Percentiles rank a stretch among this genome's conserved stretches.
Conservation (phyloP, 805 yeast species). For the Saccharomycopsis guyanensis region DNA sequence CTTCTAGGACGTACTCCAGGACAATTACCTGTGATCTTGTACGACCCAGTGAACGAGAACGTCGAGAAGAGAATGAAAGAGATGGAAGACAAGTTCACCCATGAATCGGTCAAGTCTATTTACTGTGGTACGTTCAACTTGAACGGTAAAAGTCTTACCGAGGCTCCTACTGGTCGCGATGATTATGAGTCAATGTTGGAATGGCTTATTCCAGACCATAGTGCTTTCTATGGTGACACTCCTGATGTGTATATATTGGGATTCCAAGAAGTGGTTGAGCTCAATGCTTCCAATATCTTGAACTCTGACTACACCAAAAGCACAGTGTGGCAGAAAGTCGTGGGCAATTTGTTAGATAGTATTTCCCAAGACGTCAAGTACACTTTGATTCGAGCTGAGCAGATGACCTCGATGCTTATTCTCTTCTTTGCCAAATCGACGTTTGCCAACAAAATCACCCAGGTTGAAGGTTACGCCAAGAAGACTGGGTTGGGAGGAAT, state of each 20-base stretch:
- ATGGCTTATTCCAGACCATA: conserved; percentile 79
- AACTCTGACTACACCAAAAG: conserved; percentile 79
- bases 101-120: conserved; percentile 49
- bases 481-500: conserved; percentile 97
- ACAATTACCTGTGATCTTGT: conserved; percentile 63
- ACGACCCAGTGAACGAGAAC: conserved; percentile 83
- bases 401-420: conserved; percentile 61
- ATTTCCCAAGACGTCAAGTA: conserved; percentile 41
- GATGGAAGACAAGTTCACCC: conserved; percentile 45
- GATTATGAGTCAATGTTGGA: conserved; percentile 13
- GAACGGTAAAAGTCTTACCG: conserved; percentile 50
- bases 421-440: conserved; percentile 53
- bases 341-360: conserved; percentile 55
- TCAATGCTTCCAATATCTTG: conserved; percentile 84
- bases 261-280: conserved; percentile 87
- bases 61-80: conserved; percentile 56
- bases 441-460: conserved; percentile 47
- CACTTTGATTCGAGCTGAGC: conserved; percentile 64
- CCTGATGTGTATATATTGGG: conserved; percentile 89
- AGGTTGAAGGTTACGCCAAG: conserved; percentile 89
- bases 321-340: conserved; percentile 67
- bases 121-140: conserved; percentile 85
- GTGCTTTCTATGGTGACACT: conserved; percentile 27
- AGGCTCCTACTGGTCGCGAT: conserved; percentile 12
- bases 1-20: conserved; percentile 74